Conservation (phyloP, 2,329 filamentous ascomycete genomes). For the Teratosphaeria destructans region DNA sequence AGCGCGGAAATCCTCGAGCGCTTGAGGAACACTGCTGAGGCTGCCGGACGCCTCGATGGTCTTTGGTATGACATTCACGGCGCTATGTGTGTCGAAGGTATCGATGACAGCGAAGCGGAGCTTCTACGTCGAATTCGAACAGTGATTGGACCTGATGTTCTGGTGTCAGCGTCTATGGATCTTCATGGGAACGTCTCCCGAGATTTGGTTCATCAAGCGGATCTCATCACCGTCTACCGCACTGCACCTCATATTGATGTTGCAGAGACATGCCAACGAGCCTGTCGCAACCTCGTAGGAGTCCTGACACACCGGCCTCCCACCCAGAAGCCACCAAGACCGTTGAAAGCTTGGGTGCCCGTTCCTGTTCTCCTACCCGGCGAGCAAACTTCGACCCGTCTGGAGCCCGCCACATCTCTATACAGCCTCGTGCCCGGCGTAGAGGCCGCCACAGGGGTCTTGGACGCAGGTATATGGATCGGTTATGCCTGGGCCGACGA, state of each 20-base stretch:
- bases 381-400: conserved; percentile 12
- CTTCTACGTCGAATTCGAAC: conserved; percentile 8
- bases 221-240: conserved; percentile 12
- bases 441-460: conserved; percentile 6
- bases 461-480: conserved; percentile 13
- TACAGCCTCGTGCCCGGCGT: conserved; percentile 9
- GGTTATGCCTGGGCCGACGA: conserved; percentile 16
- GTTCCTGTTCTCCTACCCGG: conserved; percentile 11
- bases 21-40: conserved; percentile 1
- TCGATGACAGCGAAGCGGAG: conserved; percentile 11
- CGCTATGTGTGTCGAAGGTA: conserved; percentile 13
- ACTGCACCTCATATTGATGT: conserved; percentile 12
- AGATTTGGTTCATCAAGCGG: conserved; percentile 7
- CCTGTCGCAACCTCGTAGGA: conserved; percentile 9
- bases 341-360: conserved; percentile 13
- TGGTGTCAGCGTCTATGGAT: conserved; percentile 13
- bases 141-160: conserved; percentile 8
- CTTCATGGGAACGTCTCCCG: conserved; percentile 13
- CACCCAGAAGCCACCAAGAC: not conserved
- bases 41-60: conserved; percentile 4
- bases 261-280: conserved; percentile 10
- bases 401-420: conserved; percentile 10
- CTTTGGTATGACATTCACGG: conserved; percentile 14
- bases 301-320: not conserved
- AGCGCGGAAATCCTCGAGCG: conserved; percentile 6